A percentile compares a stretch with the other conserved stretches of the same genome.
Evolutionary conservation across 345 rosid genomes (phyloP).

Genomic region (Linum usitatissimum): DNA sequence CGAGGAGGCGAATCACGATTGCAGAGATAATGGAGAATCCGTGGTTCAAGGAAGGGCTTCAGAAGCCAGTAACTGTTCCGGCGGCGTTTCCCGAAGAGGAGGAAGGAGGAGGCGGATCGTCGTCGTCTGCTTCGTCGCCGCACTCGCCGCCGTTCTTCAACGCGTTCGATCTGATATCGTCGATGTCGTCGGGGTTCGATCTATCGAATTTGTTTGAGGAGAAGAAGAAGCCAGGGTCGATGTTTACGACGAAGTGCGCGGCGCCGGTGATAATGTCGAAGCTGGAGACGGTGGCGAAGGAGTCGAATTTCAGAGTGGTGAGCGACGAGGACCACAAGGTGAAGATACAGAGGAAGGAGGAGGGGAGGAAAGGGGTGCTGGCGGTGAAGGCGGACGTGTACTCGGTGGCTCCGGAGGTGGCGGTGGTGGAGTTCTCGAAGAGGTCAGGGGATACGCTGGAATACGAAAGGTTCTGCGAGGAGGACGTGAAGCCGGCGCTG

Average conservation of each 20-base stretch:
- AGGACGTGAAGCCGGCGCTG: conserved; percentile 36
- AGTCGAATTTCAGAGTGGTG: conserved; percentile 8
- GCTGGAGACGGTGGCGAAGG: conserved; percentile 13
- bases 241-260: conserved; percentile 19
- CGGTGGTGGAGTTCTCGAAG: conserved; percentile 26
- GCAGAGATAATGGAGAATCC: conserved; percentile 10
- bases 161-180: conserved; percentile 16
- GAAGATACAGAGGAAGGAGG: conserved; percentile 12
- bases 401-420: conserved; percentile 18
- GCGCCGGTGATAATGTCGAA: conserved; percentile 10
- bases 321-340: conserved; percentile 11
- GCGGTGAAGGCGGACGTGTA: conserved; percentile 18
- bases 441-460: conserved; percentile 35
- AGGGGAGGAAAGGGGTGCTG: conserved; percentile 35
- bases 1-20: conserved; percentile 12
- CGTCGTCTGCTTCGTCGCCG: background rate
- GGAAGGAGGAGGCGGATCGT: background rate
- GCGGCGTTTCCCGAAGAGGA: background rate
- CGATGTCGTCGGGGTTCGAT: conserved; percentile 20
- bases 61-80: background rate
- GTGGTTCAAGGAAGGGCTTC: conserved; percentile 9
- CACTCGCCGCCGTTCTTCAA: conserved; percentile 12
- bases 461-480: conserved; percentile 32
- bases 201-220: conserved; percentile 15
- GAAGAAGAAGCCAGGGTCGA: conserved; percentile 15